Evolutionary conservation across 257 asterid genomes (phyloP).

Genomic region (Coffea canephora): DNA sequence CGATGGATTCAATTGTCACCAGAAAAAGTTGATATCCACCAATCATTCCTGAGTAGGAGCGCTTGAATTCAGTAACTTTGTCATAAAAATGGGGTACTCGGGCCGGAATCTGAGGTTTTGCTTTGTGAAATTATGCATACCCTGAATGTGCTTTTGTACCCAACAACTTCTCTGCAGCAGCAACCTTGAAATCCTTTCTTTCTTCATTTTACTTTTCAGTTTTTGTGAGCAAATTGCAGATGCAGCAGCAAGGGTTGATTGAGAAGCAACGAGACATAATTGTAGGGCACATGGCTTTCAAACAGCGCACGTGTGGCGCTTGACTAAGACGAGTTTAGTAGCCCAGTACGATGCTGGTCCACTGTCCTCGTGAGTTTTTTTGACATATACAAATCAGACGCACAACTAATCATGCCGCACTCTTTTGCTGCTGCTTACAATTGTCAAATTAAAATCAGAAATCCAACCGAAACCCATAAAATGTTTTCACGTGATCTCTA

Average conservation of each 20-base stretch:
- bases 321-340: conserved; percentile 13
- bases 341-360: conserved; percentile 13
- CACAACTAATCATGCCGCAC: neutral
- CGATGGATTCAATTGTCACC: neutral
- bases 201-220: too few species aligned
- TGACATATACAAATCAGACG: conserved; percentile 5
- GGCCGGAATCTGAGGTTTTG: neutral
- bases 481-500: neutral
- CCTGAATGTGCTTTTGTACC: neutral
- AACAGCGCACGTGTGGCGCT: conserved; percentile 22
- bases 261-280: conserved; percentile 9
- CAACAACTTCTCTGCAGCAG: neutral
- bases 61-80: neutral
- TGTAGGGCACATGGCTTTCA: conserved; percentile 19
- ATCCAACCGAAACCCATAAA: neutral
- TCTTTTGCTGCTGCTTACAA: neutral
- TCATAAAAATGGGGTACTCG: neutral
- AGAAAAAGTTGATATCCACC: neutral
- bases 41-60: neutral
- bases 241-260: neutral
- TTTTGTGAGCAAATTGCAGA: neutral
- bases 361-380: conserved; percentile 16
- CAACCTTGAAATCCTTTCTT: neutral
- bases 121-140: neutral
- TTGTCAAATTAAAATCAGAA: neutral